Conservation (phyloP, 768 basidiomycete species). For the Termitomyces sp. region DNA sequence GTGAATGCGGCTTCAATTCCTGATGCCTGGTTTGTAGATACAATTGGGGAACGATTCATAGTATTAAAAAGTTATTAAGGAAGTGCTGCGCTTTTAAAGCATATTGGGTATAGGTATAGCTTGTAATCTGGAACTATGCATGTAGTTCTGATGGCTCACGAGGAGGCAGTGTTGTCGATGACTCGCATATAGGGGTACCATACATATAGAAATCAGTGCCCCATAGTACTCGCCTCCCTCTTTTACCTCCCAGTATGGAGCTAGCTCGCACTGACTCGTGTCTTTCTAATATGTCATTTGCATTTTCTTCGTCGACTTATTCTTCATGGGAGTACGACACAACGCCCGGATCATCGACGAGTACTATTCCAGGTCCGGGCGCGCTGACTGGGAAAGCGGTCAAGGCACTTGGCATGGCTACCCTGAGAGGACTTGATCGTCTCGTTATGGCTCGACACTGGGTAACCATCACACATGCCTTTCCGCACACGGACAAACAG, state of each 20-base stretch:
- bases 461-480: slow-evolving; percentile 10
- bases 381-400: slow-evolving; percentile 37
- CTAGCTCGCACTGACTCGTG: not conserved
- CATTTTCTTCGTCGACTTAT: not conserved
- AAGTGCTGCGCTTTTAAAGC: not conserved
- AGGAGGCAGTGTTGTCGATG: not conserved
- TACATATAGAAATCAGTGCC: not conserved
- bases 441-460: slow-evolving; percentile 18
- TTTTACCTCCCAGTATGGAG: not conserved
- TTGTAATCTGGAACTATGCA: not conserved
- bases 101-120: too few relatives aligned
- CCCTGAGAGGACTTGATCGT: slow-evolving; percentile 40
- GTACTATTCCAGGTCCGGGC: slow-evolving; percentile 23
- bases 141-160: not conserved
- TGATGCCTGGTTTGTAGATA: not conserved
- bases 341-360: slow-evolving; percentile 15
- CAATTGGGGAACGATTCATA: not conserved
- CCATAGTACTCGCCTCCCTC: not conserved
- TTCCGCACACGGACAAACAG: slow-evolving; percentile 18
- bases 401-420: slow-evolving; percentile 49
- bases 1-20: not conserved
- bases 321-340: slow-evolving; percentile 6
- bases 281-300: slow-evolving; percentile 2
- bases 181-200: not conserved
- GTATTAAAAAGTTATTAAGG: too few relatives aligned